phyloP scores from a whole-genome alignment of 345 rosid species.

The Rhizophora mangle region DNA sequence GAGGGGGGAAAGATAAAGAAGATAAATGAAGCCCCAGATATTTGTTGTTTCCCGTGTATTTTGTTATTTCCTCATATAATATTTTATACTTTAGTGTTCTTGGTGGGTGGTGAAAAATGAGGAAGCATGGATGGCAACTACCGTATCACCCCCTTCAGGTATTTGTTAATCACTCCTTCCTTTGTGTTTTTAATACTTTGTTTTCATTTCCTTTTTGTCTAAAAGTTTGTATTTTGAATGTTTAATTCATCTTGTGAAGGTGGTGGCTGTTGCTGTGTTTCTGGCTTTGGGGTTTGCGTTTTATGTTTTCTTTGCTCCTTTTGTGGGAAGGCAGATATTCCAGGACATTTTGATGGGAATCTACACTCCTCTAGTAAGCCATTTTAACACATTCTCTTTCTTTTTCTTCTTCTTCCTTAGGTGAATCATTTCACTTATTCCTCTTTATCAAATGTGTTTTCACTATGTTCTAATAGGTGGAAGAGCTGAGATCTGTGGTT shows the following conservation, averaged over 20 bases:
- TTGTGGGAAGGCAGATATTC: slow-evolving; percentile 76
- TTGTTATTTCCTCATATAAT: slow-evolving; percentile 11
- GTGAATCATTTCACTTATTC: background rate
- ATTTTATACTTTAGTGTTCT: slow-evolving; percentile 18
- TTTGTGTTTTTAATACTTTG: background rate
- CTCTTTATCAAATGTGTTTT: background rate
- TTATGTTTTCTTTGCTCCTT: slow-evolving; percentile 99
- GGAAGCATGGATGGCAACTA: slow-evolving; percentile 99
- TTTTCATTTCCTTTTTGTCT: background rate
- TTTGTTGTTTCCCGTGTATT: background rate
- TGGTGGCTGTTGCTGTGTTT: slow-evolving; percentile 98
- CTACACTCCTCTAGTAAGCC: slow-evolving; percentile 90
- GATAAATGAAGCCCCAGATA: slow-evolving; percentile 16
- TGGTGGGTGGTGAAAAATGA: slow-evolving; percentile 53
- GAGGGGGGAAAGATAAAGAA: slow-evolving; percentile 43
- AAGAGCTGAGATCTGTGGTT: slow-evolving; percentile 44
- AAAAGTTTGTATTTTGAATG: slow-evolving; percentile 24
- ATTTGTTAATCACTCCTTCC: slow-evolving; percentile 1
- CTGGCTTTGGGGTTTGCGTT: slow-evolving; percentile 95
- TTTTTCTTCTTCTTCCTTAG: too few species aligned
- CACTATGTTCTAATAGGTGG: slow-evolving; percentile 7
- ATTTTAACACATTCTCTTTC: slow-evolving; percentile 2
- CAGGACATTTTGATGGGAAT: slow-evolving; percentile 81
- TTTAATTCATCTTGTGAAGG: slow-evolving; percentile 46
- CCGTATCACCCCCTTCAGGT: slow-evolving; percentile 99